These are phyloP conservation scores for Pyronema omphalodes DNA, from an alignment of 495 filamentous ascomycete genomes.

Conservation along the genomic window DNA sequence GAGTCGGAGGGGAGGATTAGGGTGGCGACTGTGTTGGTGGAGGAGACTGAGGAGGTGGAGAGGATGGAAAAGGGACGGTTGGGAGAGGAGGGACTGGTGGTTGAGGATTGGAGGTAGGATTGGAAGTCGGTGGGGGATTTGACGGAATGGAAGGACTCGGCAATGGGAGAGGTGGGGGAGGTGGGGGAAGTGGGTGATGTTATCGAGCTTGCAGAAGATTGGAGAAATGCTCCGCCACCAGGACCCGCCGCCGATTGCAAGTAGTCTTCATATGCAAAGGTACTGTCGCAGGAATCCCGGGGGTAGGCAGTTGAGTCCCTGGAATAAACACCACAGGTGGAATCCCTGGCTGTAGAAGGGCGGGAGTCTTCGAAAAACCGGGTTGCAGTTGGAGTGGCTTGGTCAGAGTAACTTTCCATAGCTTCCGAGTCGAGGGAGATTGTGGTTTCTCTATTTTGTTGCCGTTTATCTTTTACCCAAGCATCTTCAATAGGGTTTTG, in stretches of 20 bases:
- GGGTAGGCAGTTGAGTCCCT: too few relatives aligned
- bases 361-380: too few relatives aligned
- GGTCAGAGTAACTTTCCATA: too few relatives aligned
- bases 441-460: not conserved
- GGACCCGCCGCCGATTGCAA: too few relatives aligned
- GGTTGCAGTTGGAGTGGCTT: too few relatives aligned
- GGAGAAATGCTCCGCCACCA: too few relatives aligned
- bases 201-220: too few relatives aligned
- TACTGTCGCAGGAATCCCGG: too few relatives aligned
- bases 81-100: not conserved
- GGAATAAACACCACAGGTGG: too few relatives aligned
- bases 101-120: not conserved
- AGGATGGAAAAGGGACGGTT: not conserved
- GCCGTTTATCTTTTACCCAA: not conserved
- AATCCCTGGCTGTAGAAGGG: too few relatives aligned
- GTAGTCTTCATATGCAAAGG: too few relatives aligned
- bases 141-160: not conserved
- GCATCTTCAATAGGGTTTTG: not conserved
- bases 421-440: too few relatives aligned
- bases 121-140: not conserved
- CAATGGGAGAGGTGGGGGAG: not conserved
- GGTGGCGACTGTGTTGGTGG: constrained; percentile 9
- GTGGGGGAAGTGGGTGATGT: not conserved
- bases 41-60: not conserved
- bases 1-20: constrained; percentile 9